A percentile compares a stretch with the other conserved stretches of the same genome.
phyloP scores from a whole-genome alignment of 495 filamentous ascomycete species.

The Aspergillus avenaceus region DNA sequence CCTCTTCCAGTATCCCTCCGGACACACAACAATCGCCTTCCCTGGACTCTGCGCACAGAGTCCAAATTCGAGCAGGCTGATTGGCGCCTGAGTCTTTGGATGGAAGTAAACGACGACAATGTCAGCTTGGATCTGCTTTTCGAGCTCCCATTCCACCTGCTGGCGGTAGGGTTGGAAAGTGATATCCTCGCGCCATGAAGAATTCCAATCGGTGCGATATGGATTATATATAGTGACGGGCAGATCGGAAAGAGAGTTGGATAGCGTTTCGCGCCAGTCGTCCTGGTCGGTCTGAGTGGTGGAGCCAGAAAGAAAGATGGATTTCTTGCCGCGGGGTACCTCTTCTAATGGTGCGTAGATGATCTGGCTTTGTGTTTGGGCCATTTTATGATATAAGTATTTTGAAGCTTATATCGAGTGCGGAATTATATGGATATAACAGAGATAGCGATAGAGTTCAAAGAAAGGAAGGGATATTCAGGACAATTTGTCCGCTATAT shows the following conservation, averaged over 20 bases:
- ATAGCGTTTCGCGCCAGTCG: slow-evolving; percentile 6
- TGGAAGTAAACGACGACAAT: slow-evolving; percentile 55
- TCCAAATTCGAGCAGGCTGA: slow-evolving; percentile 51
- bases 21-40: slow-evolving; percentile 50
- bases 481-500: no score
- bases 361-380: background rate
- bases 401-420: no score
- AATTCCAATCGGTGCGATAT: slow-evolving; percentile 50
- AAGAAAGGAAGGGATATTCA: no score
- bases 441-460: no score
- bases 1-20: slow-evolving; percentile 48
- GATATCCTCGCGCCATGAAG: slow-evolving; percentile 45
- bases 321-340: slow-evolving; percentile 1
- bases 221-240: slow-evolving; percentile 60
- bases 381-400: no score
- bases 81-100: slow-evolving; percentile 36
- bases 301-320: slow-evolving; percentile 7
- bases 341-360: slow-evolving; percentile 7
- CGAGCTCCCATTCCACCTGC: slow-evolving; percentile 59
- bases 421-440: no score
- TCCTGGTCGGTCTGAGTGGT: slow-evolving; percentile 1
- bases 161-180: slow-evolving; percentile 37
- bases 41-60: slow-evolving; percentile 35
- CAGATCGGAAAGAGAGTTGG: slow-evolving; percentile 11
- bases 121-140: slow-evolving; percentile 43